These are phyloP conservation scores for Basidiobolus meristosporus DNA, from an alignment of 371 early-diverging fungal genomes.

Conservation along the genomic window DNA sequence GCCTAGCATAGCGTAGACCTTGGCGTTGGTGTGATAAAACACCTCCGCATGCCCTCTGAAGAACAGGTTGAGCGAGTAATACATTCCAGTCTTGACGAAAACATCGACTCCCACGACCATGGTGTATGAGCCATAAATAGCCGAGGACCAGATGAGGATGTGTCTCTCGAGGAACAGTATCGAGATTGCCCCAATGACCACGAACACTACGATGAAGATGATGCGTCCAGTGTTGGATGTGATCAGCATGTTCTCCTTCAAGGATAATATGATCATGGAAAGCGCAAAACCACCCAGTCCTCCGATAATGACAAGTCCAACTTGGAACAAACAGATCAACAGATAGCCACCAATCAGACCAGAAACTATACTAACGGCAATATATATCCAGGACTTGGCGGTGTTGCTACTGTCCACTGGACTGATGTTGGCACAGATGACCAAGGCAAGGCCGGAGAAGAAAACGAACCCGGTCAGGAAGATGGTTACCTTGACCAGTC, in stretches of 20 bases:
- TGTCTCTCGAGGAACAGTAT: slow-evolving; percentile 26
- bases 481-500: slow-evolving; percentile 23
- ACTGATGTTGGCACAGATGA: not conserved
- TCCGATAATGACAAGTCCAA: slow-evolving; percentile 31
- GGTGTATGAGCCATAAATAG: slow-evolving; percentile 27
- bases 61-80: slow-evolving; percentile 8
- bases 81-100: slow-evolving; percentile 26
- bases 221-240: slow-evolving; percentile 13
- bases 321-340: slow-evolving; percentile 27
- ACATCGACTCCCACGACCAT: slow-evolving; percentile 30
- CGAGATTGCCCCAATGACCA: slow-evolving; percentile 19
- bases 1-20: not conserved
- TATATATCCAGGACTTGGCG: slow-evolving; percentile 14
- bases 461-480: slow-evolving; percentile 32
- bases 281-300: slow-evolving; percentile 27
- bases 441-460: not conserved
- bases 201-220: slow-evolving; percentile 21
- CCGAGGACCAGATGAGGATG: slow-evolving; percentile 22
- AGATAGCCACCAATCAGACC: slow-evolving; percentile 29
- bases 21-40: not conserved
- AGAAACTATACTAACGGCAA: slow-evolving; percentile 22
- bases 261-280: slow-evolving; percentile 28
- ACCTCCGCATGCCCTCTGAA: not conserved
- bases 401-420: slow-evolving; percentile 9
- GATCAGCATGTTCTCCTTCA: slow-evolving; percentile 16